A percentile compares a stretch with the other conserved stretches of the same genome.
Evolutionary conservation across 2,329 filamentous ascomycete genomes (phyloP).

Genomic region (Immersiporthe knoxdaviesiana): DNA sequence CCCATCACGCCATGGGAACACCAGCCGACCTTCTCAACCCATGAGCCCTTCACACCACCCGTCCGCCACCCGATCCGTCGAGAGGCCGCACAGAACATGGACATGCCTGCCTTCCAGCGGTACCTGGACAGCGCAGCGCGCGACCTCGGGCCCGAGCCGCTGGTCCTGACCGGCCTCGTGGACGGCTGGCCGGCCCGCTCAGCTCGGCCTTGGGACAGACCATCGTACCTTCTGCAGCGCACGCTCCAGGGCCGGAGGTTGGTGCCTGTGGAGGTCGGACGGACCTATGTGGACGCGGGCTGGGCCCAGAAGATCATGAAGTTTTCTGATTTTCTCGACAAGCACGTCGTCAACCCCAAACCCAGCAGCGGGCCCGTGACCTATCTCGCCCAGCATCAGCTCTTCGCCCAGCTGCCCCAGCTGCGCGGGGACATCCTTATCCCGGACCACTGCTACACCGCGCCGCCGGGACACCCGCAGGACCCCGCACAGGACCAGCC

Average conservation of each 20-base stretch:
- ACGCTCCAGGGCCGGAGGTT: constrained; percentile 79
- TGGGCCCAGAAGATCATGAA: constrained; percentile 84
- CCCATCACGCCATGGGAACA: constrained; percentile 26
- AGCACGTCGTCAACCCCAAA: constrained; percentile 54
- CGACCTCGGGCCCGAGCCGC: constrained; percentile 53
- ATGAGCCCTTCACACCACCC: constrained; percentile 47
- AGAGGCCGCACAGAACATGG: constrained; percentile 54
- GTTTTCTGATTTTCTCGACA: constrained; percentile 71
- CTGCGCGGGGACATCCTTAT: constrained; percentile 75
- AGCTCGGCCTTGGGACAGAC: constrained; percentile 70
- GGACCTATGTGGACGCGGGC: constrained; percentile 81
- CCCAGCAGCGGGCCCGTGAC: constrained; percentile 50
- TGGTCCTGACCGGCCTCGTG: constrained; percentile 71
- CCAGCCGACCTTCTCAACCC: constrained; percentile 38
- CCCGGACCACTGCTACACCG: constrained; percentile 83
- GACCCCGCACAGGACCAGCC: constrained; percentile 42
- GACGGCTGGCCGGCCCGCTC: constrained; percentile 77
- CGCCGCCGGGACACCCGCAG: constrained; percentile 60
- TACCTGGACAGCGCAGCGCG: constrained; percentile 56
- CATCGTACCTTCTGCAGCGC: constrained; percentile 70
- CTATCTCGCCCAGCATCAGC: constrained; percentile 90
- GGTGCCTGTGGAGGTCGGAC: constrained; percentile 83
- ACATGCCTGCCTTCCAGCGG: constrained; percentile 56
- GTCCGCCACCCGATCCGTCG: constrained; percentile 47
- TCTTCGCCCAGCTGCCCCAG: constrained; percentile 79